Evolutionary conservation across 495 filamentous ascomycete genomes (phyloP).

Genomic region (Chaetomium fimeti): DNA sequence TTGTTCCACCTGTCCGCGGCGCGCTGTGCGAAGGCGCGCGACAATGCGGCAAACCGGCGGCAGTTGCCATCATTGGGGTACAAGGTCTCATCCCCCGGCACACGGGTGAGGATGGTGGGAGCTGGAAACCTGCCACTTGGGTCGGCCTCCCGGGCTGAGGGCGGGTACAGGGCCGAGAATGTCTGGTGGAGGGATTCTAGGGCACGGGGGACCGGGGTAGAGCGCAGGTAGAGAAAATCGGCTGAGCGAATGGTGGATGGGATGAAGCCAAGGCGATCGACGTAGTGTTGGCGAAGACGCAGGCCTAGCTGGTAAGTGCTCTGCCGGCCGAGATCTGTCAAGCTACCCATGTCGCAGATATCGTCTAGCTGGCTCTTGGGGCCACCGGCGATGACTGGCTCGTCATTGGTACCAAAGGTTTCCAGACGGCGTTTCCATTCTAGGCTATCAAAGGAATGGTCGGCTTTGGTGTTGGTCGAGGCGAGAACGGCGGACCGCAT

Average conservation of each 20-base stretch:
- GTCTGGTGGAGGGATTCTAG: constrained; percentile 87
- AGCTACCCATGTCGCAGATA: constrained; percentile 80
- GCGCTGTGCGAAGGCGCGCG: constrained; percentile 75
- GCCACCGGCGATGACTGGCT: constrained; percentile 64
- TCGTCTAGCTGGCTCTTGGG: constrained; percentile 67
- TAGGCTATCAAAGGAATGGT: constrained; percentile 57
- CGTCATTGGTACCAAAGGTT: constrained; percentile 71
- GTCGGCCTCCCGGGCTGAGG: constrained; percentile 54
- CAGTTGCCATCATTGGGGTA: constrained; percentile 90
- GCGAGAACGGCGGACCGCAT: constrained; percentile 69
- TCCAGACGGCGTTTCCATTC: constrained; percentile 80
- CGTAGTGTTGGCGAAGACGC: constrained; percentile 78
- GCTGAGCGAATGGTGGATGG: constrained; percentile 59
- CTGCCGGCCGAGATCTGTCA: constrained; percentile 82
- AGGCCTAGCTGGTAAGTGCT: constrained; percentile 79
- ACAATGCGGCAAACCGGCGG: constrained; percentile 76
- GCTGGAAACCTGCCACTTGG: constrained; percentile 54
- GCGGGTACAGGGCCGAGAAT: constrained; percentile 85
- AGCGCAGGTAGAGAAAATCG: constrained; percentile 77
- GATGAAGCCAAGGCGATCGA: constrained; percentile 84
- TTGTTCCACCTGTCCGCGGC: constrained; percentile 80
- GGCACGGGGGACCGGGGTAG: constrained; percentile 80
- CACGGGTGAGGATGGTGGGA: constrained; percentile 71
- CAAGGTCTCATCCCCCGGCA: constrained; percentile 79
- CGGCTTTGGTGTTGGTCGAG: constrained; percentile 19